Evolutionary conservation across 2,329 filamentous ascomycete genomes (phyloP).

Genomic region (Exophiala calicioides): DNA sequence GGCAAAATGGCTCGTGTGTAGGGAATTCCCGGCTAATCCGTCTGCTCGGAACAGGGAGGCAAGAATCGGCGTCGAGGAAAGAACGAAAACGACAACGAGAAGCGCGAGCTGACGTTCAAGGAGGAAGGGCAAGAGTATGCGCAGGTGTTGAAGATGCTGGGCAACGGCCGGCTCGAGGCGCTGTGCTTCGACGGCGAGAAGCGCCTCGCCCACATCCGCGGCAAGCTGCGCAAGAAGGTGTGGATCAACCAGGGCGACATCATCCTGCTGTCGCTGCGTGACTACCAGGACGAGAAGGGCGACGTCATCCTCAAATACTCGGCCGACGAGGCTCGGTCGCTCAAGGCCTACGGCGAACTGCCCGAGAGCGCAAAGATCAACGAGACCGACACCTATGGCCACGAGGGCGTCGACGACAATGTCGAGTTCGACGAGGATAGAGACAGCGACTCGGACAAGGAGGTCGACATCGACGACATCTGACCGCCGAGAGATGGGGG

Average conservation of each 20-base stretch:
- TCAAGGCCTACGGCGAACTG: conserved; percentile 97
- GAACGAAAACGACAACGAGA: conserved; percentile 99
- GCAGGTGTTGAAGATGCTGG: conserved; percentile 92
- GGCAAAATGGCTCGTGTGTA: too few species aligned
- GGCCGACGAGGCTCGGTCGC: conserved; percentile 88
- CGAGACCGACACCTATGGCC: conserved; percentile 93
- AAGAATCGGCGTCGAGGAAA: conserved; percentile 98
- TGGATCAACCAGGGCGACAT: conserved; percentile 99
- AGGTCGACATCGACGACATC: conserved; percentile 92
- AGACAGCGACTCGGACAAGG: conserved; percentile 60
- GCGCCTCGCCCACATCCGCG: conserved; percentile 80
- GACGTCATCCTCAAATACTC: conserved; percentile 95
- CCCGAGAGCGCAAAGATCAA: conserved; percentile 99
- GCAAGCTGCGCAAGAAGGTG: conserved; percentile 99
- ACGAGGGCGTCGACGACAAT: conserved; percentile 92
- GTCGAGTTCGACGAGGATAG: conserved; percentile 98
- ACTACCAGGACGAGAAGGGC: conserved; percentile 92
- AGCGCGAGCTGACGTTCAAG: conserved; percentile 98
- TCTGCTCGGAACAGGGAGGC: conserved; percentile 67
- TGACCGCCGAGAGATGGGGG: conserved; percentile 49
- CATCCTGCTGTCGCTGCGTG: conserved; percentile 81
- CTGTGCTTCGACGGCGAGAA: conserved; percentile 94
- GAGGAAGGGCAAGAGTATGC: conserved; percentile 94
- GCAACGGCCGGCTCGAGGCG: conserved; percentile 90
- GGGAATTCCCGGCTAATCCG: conserved; percentile 5